A percentile compares a stretch with the other conserved stretches of the same genome.
phyloP scores from a whole-genome alignment of 148 eudicot genomes.

The Rhododendron mucronatum region DNA sequence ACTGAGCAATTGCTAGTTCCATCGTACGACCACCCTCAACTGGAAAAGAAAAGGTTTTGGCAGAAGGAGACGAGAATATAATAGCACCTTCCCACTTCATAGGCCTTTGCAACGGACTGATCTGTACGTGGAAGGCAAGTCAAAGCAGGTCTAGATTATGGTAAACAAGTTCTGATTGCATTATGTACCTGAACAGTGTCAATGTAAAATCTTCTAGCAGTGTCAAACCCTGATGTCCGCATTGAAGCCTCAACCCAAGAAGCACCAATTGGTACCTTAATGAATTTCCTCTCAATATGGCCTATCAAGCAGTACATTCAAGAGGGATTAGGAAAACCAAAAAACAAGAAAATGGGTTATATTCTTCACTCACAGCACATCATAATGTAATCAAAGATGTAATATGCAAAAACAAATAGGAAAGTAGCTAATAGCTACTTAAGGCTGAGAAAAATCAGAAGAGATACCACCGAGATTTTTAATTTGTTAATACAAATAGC shows the following conservation, averaged over 20 bases:
- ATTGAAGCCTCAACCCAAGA: conserved; percentile 94
- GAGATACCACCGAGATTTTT: background rate
- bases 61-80: conserved; percentile 79
- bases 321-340: background rate
- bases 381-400: background rate
- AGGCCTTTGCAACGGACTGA: conserved; percentile 90
- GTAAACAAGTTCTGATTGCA: background rate
- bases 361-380: conserved; percentile 1
- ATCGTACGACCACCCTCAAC: conserved; percentile 92
- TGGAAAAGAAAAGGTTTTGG: conserved; percentile 75
- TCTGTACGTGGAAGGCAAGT: conserved; percentile 36
- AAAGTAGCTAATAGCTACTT: background rate
- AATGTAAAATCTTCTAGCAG: conserved; percentile 76
- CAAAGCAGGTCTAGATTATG: conserved; percentile 13
- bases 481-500: background rate
- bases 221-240: conserved; percentile 86
- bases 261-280: conserved; percentile 93
- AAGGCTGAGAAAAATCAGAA: background rate
- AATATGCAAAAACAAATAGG: background rate
- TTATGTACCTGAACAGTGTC: conserved; percentile 80
- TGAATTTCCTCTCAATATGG: conserved; percentile 77
- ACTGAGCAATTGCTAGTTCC: conserved; percentile 89
- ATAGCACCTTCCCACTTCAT: conserved; percentile 77
- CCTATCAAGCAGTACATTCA: conserved; percentile 39
- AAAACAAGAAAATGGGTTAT: background rate